Conservation (phyloP, 345 rosid species). For the Lepidium africanum region DNA sequence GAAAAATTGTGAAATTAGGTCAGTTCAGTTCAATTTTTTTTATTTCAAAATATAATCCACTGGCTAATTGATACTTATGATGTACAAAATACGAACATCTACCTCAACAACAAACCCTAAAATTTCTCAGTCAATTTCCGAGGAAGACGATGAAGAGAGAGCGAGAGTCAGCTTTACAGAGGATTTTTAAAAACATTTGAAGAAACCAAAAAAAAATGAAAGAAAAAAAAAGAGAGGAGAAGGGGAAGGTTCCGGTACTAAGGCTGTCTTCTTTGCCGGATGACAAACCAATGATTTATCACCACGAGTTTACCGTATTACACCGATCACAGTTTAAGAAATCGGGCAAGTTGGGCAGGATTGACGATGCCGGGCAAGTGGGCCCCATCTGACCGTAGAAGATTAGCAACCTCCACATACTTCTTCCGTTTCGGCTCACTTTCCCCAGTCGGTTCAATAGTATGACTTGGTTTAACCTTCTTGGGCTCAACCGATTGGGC, state of each 20-base stretch:
- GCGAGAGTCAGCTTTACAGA: slow-evolving; percentile 26
- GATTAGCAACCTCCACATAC: slow-evolving; percentile 60
- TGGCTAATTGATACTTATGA: slow-evolving; percentile 9
- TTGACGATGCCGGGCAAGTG: slow-evolving; percentile 65
- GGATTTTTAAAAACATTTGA: background rate
- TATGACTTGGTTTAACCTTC: slow-evolving; percentile 28
- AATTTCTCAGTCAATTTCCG: slow-evolving; percentile 7
- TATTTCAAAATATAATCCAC: background rate
- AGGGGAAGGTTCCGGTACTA: background rate
- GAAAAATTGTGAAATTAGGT: no score
- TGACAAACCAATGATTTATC: slow-evolving; percentile 25
- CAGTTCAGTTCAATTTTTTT: background rate
- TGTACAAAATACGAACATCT: slow-evolving; percentile 19
- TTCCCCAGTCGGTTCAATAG: slow-evolving; percentile 24
- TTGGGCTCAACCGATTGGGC: slow-evolving; percentile 18
- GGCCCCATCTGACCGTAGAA: slow-evolving; percentile 58
- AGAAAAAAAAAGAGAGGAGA: background rate
- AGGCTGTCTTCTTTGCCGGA: slow-evolving; percentile 1
- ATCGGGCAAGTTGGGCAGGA: slow-evolving; percentile 73
- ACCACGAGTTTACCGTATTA: slow-evolving; percentile 30
- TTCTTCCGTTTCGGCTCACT: slow-evolving; percentile 29
- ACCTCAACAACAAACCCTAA: slow-evolving; percentile 17
- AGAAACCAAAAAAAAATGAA: background rate
- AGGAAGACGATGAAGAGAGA: slow-evolving; percentile 24
- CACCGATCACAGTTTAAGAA: slow-evolving; percentile 43